A percentile compares a stretch with the other conserved stretches of the same genome.
These are phyloP conservation scores for Nevesoporus exiguus DNA, from an alignment of 768 basidiomycete genomes.

Conservation along the genomic window DNA sequence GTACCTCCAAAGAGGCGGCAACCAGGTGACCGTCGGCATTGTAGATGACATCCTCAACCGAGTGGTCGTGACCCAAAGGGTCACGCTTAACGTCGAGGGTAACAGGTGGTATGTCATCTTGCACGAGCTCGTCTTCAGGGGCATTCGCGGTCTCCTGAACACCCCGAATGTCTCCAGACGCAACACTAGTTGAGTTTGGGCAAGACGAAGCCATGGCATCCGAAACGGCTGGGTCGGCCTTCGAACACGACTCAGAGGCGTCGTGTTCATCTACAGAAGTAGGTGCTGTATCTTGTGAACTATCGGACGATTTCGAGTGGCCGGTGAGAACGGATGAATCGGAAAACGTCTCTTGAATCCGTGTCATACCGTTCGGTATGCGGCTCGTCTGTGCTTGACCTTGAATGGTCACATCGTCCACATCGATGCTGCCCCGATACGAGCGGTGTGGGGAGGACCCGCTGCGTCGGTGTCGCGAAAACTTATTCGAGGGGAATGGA, in stretches of 20 bases:
- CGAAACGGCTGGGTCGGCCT: slow-evolving; percentile 26
- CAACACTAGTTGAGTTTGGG: slow-evolving; percentile 39
- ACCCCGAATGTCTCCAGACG: slow-evolving; percentile 49
- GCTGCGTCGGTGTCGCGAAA: slow-evolving; percentile 39
- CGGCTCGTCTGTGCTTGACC: slow-evolving; percentile 36
- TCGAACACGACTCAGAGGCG: slow-evolving; percentile 27
- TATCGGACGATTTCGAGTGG: slow-evolving; percentile 43
- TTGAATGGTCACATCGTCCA: slow-evolving; percentile 63
- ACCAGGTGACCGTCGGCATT: slow-evolving; percentile 88
- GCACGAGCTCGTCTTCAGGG: slow-evolving; percentile 53
- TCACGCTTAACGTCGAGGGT: slow-evolving; percentile 40
- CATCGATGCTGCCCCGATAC: slow-evolving; percentile 42
- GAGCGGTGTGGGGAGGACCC: slow-evolving; percentile 36
- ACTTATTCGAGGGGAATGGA: slow-evolving; percentile 47
- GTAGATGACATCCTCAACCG: slow-evolving; percentile 81
- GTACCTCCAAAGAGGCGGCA: slow-evolving; percentile 81
- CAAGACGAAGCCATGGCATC: slow-evolving; percentile 28
- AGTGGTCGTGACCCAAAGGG: slow-evolving; percentile 67
- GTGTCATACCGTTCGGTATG: slow-evolving; percentile 11
- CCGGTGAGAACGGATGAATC: slow-evolving; percentile 44
- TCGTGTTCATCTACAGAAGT: slow-evolving; percentile 49
- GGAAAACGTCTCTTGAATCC: slow-evolving; percentile 43
- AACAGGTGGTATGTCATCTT: slow-evolving; percentile 49
- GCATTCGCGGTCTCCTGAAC: slow-evolving; percentile 30
- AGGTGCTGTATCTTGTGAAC: slow-evolving; percentile 46